Conservation (phyloP, 768 basidiomycete genomes). For the Austroboletus eburneus region DNA sequence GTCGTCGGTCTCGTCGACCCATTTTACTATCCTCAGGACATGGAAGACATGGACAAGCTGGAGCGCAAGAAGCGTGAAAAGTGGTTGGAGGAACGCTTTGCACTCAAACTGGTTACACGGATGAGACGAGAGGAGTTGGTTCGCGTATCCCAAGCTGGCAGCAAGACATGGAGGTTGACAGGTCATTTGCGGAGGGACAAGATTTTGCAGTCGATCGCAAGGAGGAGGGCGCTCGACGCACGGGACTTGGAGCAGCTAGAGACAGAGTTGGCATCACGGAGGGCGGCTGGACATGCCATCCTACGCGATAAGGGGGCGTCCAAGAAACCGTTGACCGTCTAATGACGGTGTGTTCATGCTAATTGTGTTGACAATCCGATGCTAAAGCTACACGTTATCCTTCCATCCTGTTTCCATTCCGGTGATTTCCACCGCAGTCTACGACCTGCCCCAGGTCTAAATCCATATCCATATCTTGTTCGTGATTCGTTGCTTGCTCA, state of each 20-base stretch:
- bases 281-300: slow-evolving; percentile 21
- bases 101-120: slow-evolving; percentile 33
- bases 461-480: too few relatives aligned
- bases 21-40: slow-evolving; percentile 84
- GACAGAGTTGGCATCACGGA: slow-evolving; percentile 24
- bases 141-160: slow-evolving; percentile 33
- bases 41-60: slow-evolving; percentile 69
- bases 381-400: slow-evolving; percentile 22
- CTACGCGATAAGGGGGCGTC: slow-evolving; percentile 17
- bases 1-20: slow-evolving; percentile 89
- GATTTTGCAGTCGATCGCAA: slow-evolving; percentile 48
- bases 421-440: too few relatives aligned
- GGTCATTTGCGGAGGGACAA: slow-evolving; percentile 43
- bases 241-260: slow-evolving; percentile 37
- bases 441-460: too few relatives aligned
- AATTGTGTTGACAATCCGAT: slow-evolving; percentile 5
- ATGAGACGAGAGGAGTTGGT: slow-evolving; percentile 32
- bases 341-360: neutral
- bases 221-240: slow-evolving; percentile 42
- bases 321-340: slow-evolving; percentile 10
- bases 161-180: slow-evolving; percentile 38
- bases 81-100: slow-evolving; percentile 63
- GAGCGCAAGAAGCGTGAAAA: slow-evolving; percentile 53
- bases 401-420: neutral
- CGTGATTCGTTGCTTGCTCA: neutral